Conservation (phyloP, 2,329 filamentous ascomycete genomes). For the Nannizziopsis barbatae region DNA sequence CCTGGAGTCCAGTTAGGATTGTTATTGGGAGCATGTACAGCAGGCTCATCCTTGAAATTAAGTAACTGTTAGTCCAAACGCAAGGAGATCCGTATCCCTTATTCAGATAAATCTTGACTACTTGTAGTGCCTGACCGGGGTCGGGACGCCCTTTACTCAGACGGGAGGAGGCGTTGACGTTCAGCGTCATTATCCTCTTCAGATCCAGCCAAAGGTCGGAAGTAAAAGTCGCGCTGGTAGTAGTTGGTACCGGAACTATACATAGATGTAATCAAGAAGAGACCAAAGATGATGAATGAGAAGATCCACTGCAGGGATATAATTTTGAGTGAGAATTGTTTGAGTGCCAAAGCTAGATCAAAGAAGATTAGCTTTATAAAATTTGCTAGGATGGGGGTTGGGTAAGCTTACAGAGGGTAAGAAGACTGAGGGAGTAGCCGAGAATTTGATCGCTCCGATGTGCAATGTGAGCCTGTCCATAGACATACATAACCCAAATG, state of each 20-base stretch:
- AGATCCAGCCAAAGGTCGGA: slow-evolving; percentile 25
- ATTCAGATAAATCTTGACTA: too few species aligned
- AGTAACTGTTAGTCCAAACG: too few species aligned
- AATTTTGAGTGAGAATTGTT: slow-evolving; percentile 61
- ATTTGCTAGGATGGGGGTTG: neutral
- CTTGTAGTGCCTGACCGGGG: too few species aligned
- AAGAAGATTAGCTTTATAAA: slow-evolving; percentile 10
- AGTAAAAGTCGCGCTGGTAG: slow-evolving; percentile 27
- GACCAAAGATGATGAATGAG: slow-evolving; percentile 67
- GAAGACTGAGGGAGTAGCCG: slow-evolving; percentile 64
- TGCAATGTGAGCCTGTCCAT: slow-evolving; percentile 65
- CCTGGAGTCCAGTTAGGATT: too few species aligned
- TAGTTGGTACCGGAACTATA: slow-evolving; percentile 29
- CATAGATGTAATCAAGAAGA: slow-evolving; percentile 57
- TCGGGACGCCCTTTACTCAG: slow-evolving; percentile 15
- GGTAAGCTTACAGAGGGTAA: slow-evolving; percentile 51
- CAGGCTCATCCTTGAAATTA: too few species aligned
- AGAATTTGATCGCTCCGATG: slow-evolving; percentile 66
- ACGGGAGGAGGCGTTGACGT: slow-evolving; percentile 43
- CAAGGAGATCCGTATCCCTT: too few species aligned
- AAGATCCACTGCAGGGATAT: slow-evolving; percentile 89
- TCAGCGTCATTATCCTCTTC: slow-evolving; percentile 40
- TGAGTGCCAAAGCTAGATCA: slow-evolving; percentile 53
- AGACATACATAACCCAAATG: slow-evolving; percentile 70
- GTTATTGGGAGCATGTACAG: too few species aligned